Base-by-base conservation (phyloP, 495 filamentous ascomycete species). In the Bathelium albidoporum region DNA sequence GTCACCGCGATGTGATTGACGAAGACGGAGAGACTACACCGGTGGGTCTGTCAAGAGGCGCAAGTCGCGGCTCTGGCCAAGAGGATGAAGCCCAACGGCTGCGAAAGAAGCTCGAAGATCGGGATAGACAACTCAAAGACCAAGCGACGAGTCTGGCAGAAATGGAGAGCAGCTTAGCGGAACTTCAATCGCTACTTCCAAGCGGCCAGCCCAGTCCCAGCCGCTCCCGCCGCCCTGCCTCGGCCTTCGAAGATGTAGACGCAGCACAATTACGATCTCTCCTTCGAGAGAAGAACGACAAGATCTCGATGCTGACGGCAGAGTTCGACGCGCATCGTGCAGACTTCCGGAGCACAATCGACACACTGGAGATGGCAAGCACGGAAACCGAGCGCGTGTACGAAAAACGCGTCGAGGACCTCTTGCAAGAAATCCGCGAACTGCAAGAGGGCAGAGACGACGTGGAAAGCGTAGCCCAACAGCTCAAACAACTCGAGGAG, bases 381-480 rank as follows among this genome's bases (percentile, higher is more conserved):
- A 90, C 91, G 0, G 94, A 99, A 75, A 99, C 94, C 7, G 93
- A 97, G 74, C 82, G 94, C n/a, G 92, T 97, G 7, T 97, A 99
- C 69, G 95, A 97, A 72, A 89, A 90, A 71, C 85, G 86, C 66
- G 86, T 97, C 69, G 88, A 92, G 67, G 91, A 96, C 70, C 77
- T 99, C n/a, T 80, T 91, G 77, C 82, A 88, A 64, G 89, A 97
- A 66, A 82, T 95, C 45, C 83, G 85, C 60, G 90, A 95, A 59
- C 73, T 93, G 2, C 87, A 92, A 61, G 87, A 91, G 55, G 80
- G 88, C 31, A 69, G 62, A 59, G 68, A 70, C 29, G 95, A 97
- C 75, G 89, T 99, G 1, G 89, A 97, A 70, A 87, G 85, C 59
- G 90, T 99, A 32, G 91, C 92, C 2, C 78, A 80, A 62, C 93